Evolutionary conservation across 176 grass and related monocot species (phyloP).

Genomic region (Rhynchospora pubera): DNA sequence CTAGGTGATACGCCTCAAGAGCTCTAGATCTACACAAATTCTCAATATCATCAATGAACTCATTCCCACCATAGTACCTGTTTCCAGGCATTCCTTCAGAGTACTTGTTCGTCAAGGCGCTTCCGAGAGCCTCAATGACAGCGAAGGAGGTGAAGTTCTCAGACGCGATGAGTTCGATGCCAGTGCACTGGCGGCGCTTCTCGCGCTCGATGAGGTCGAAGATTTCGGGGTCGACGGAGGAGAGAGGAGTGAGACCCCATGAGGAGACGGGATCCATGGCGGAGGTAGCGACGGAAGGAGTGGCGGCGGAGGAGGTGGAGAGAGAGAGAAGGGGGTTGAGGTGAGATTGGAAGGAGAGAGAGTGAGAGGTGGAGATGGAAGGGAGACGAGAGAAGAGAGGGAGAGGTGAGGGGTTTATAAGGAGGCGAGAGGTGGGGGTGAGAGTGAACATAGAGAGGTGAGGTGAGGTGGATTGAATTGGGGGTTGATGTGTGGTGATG

Average conservation of each 20-base stretch:
- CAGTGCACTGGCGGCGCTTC: conserved; percentile 81
- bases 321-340: neutral
- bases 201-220: conserved; percentile 82
- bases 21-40: conserved; percentile 79
- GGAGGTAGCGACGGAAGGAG: neutral
- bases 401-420: conserved; percentile 15
- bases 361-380: neutral
- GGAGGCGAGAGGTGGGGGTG: conserved; percentile 2
- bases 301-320: neutral
- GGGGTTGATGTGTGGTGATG: conserved; percentile 22
- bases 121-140: conserved; percentile 93
- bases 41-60: conserved; percentile 94
- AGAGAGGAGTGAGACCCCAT: conserved; percentile 65
- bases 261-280: conserved; percentile 65
- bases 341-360: neutral
- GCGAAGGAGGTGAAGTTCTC: conserved; percentile 99
- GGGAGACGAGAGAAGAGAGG: neutral
- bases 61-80: conserved; percentile 94
- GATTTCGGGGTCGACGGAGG: conserved; percentile 44
- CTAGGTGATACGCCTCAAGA: conserved; percentile 63
- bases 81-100: conserved; percentile 91
- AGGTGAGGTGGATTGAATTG: neutral
- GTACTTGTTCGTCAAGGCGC: conserved; percentile 95
- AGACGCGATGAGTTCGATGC: conserved; percentile 98
- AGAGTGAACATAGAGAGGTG: conserved; percentile 34